These are phyloP conservation scores for Cicer judaicum DNA, from an alignment of 306 rosid genomes.

Conservation along the genomic window DNA sequence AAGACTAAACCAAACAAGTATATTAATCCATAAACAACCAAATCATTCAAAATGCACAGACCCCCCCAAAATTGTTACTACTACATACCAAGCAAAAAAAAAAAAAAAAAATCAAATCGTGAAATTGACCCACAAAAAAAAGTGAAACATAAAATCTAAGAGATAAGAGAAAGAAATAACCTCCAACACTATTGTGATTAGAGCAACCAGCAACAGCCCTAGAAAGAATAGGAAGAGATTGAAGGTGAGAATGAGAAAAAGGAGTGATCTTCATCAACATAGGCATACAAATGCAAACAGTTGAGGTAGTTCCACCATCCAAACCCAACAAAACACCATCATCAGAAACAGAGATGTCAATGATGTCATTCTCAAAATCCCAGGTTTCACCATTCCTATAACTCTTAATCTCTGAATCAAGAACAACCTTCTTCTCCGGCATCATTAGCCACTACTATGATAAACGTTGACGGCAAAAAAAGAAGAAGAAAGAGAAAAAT, in stretches of 20 bases:
- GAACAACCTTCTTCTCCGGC: constrained; percentile 26
- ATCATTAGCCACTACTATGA: constrained; percentile 41
- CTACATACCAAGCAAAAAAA: too few relatives aligned
- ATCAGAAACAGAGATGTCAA: constrained; percentile 7
- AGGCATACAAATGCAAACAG: constrained; percentile 87
- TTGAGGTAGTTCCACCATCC: constrained; percentile 90
- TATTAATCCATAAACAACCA: constrained; percentile 1
- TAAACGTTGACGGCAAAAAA: constrained; percentile 31
- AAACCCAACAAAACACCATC: constrained; percentile 72
- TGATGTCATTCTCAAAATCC: constrained; percentile 76
- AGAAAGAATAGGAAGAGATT: constrained; percentile 71
- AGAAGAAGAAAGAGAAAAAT: constrained; percentile 38
- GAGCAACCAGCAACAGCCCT: constrained; percentile 93
- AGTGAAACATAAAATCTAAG: constrained; percentile 11
- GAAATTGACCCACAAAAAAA: constrained; percentile 25
- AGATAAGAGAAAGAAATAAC: constrained; percentile 39
- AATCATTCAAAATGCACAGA: constrained; percentile 16
- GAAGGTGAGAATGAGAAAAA: constrained; percentile 58
- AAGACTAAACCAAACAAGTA: constrained; percentile 23
- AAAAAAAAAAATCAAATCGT: constrained; percentile 5
- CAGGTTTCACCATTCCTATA: constrained; percentile 76
- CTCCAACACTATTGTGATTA: constrained; percentile 94
- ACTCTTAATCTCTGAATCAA: constrained; percentile 67
- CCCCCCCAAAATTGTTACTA: neutral
- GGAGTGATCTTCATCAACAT: constrained; percentile 34